These are phyloP conservation scores for Immersiella caudata DNA, from an alignment of 495 filamentous ascomycete species.

Conservation along the genomic window DNA sequence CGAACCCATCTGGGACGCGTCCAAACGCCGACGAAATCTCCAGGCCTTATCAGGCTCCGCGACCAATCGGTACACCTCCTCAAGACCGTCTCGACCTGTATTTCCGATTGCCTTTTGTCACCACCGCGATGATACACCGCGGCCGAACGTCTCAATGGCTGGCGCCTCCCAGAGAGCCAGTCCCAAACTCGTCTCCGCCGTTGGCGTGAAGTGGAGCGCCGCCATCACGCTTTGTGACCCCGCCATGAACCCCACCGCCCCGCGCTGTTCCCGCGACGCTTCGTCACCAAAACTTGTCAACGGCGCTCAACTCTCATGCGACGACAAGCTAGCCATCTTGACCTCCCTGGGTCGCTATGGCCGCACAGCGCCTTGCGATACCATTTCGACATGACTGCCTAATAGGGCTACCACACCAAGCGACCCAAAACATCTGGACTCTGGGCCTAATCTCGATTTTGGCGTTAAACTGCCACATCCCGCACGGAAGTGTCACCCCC, in stretches of 20 bases:
- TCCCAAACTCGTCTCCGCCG: neutral
- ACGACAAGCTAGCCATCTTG: neutral
- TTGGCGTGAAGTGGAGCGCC: neutral
- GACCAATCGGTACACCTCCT: neutral
- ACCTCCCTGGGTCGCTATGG: too few relatives aligned
- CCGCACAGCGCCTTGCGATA: too few relatives aligned
- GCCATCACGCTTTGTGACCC: neutral
- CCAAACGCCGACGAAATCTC: neutral
- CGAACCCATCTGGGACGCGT: neutral
- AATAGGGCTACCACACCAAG: neutral
- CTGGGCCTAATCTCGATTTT: constrained; percentile 15
- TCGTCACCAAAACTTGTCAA: neutral
- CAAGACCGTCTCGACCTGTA: neutral
- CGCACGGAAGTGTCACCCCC: constrained; percentile 25
- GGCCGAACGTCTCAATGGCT: neutral
- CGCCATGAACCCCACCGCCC: constrained; percentile 10
- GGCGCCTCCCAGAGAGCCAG: neutral
- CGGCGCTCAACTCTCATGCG: neutral
- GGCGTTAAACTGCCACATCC: constrained; percentile 12
- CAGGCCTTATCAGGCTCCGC: neutral
- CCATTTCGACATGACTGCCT: neutral
- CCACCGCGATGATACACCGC: neutral
- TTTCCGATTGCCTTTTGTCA: neutral
- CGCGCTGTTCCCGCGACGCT: neutral
- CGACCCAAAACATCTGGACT: neutral